Conservation (phyloP, 2,329 filamentous ascomycete genomes). For the Thelonectria olida region DNA sequence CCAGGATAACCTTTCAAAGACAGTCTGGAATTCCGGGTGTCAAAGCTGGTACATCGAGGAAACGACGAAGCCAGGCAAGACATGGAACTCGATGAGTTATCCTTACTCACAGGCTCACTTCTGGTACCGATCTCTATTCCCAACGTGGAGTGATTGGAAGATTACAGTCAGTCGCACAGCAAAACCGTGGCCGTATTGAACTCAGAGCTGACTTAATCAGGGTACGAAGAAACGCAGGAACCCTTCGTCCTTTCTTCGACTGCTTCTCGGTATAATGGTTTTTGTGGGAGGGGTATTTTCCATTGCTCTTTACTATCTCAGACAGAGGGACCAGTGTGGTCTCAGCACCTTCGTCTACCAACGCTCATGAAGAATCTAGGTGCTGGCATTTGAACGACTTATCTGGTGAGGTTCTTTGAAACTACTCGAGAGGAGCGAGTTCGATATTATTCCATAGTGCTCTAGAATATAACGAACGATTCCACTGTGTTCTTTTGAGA, state of each 20-base stretch:
- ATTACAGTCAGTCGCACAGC: background rate
- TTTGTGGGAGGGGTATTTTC: background rate
- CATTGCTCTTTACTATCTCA: background rate
- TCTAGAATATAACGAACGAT: too few relatives aligned
- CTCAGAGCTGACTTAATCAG: background rate
- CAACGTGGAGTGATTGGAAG: slow-evolving; percentile 16
- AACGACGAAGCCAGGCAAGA: background rate
- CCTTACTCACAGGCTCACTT: slow-evolving; percentile 21
- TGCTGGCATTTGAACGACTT: too few relatives aligned
- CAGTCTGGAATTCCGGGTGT: slow-evolving; percentile 48
- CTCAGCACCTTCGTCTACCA: background rate
- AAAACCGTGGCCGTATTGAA: background rate
- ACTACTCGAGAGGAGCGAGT: too few relatives aligned
- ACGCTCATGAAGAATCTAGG: background rate
- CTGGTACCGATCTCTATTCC: slow-evolving; percentile 22
- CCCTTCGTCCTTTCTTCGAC: background rate
- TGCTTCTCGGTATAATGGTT: background rate
- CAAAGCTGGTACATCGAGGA: slow-evolving; percentile 43
- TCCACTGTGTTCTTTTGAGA: too few relatives aligned
- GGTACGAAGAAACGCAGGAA: background rate
- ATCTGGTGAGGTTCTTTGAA: too few relatives aligned
- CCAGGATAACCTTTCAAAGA: slow-evolving; percentile 45
- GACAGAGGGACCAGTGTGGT: background rate
- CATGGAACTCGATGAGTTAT: slow-evolving; percentile 22
- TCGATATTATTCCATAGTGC: too few relatives aligned